Evolutionary conservation across 202 grass and related monocot species (phyloP), one percentile per base, ranked within the genome.

Genomic region (Cymbopogon flexuosus): DNA sequence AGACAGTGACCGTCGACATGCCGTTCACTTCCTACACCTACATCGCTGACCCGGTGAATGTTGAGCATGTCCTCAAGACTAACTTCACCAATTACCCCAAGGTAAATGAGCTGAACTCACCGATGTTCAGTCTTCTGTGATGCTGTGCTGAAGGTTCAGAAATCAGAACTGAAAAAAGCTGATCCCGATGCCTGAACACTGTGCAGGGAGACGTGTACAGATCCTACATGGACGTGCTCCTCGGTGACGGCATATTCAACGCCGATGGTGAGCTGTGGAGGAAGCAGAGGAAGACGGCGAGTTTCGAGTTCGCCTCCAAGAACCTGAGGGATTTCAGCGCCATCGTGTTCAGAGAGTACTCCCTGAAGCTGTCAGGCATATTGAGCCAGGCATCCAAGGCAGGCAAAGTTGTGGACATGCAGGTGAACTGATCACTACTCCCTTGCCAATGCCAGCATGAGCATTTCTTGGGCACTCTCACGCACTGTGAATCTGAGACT

Each of bases 11-110:
- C 62, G 91, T 97, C 39, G 87, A 90, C 60, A 90, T 97, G 94
- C 94, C 94, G 6, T 97, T 89, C 70, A 97, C 79, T 23, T 92
- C 94, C 21, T 97, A 94, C 81, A 97, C 91, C 82, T 97, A 97
- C 85, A 97, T 94, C 73, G 91, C 94, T 0, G 94, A 97, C 84
- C 94, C 91, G 0, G 79, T 78, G 78, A 94, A 90, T 24, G 94
- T 97, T 0, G 94, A 97, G 65, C 91, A 97, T 82, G 87, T 97
- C 56, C 83, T 97, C 72, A 97, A 92, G 83, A 97, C 89, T 75
- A 97, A 97, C 70, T 97, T 97, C 81, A 78, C 66, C 73, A 97
- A 97, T 87, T 97, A 97, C 78, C 94, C 94, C 63, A 97, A 97
- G 94, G 94, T 97, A 79, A 87, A 43, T 59, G 24, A n/a, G 24